Evolutionary conservation across 2,329 filamentous ascomycete genomes (phyloP).

Genomic region (Hymenoscyphus infarciens): DNA sequence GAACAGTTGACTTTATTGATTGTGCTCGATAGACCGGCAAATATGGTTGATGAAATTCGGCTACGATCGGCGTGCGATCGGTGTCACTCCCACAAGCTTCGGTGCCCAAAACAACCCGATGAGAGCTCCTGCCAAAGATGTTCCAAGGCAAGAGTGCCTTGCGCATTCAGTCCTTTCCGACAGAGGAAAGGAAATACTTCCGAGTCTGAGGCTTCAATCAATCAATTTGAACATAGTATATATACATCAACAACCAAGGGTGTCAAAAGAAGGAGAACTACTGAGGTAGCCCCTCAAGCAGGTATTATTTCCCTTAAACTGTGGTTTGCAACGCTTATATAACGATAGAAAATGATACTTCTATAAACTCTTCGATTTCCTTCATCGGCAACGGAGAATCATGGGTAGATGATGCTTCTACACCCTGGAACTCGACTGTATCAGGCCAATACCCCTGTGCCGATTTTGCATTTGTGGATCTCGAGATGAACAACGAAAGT

Average conservation of each 20-base stretch:
- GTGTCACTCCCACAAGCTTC: conserved; percentile 47
- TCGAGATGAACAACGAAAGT: too few species aligned
- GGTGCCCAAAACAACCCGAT: conserved; percentile 41
- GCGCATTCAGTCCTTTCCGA: conserved; percentile 42
- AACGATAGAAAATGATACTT: too few species aligned
- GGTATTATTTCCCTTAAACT: not conserved
- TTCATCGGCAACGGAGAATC: too few species aligned
- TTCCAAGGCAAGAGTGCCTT: conserved; percentile 39
- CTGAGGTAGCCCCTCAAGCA: not conserved
- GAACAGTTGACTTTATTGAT: too few species aligned
- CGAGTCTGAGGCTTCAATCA: not conserved
- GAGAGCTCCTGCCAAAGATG: conserved; percentile 41
- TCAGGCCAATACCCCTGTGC: too few species aligned
- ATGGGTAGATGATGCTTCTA: too few species aligned
- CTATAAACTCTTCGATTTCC: too few species aligned
- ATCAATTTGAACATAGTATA: not conserved
- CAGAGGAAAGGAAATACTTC: conserved; percentile 22
- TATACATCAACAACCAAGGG: not conserved
- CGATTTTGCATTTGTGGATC: too few species aligned
- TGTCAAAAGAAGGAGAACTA: conserved; percentile 2
- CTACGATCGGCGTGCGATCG: conserved; percentile 39
- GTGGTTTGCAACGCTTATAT: too few species aligned
- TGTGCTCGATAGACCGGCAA: too few species aligned
- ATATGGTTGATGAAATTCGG: conserved; percentile 26
- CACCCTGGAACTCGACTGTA: too few species aligned